Conservation (phyloP, 2,329 filamentous ascomycete genomes). For the Penicillium glabrum region DNA sequence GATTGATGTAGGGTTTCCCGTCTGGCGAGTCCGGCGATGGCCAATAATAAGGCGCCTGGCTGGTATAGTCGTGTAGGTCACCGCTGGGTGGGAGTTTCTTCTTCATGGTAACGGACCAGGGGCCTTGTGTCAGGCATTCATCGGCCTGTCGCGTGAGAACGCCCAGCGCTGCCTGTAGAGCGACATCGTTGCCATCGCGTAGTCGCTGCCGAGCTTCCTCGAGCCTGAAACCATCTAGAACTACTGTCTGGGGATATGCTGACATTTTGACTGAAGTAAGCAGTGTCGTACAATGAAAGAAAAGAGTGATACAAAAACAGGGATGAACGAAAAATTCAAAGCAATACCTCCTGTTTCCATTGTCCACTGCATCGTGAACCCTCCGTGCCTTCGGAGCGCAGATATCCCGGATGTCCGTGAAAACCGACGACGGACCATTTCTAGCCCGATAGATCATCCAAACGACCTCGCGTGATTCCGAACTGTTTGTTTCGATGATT, state of each 20-base stretch:
- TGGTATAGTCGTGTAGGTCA: not conserved
- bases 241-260: not conserved
- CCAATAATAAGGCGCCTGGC: not conserved
- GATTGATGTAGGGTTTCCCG: not conserved
- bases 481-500: not conserved
- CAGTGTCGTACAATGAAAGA: not conserved
- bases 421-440: not conserved
- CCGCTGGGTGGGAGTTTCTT: not conserved
- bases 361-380: not conserved
- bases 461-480: not conserved
- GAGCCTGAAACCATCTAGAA: not conserved
- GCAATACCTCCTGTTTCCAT: not conserved
- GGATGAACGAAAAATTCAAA: not conserved
- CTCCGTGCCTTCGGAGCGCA: not conserved
- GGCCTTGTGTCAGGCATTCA: not conserved
- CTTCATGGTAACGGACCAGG: not conserved
- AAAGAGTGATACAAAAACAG: not conserved
- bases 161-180: not conserved
- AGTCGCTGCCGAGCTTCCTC: not conserved
- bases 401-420: not conserved
- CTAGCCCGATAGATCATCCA: not conserved
- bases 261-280: not conserved
- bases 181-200: not conserved
- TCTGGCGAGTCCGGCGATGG: not conserved
- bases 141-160: not conserved